Conservation (phyloP, 2,329 filamentous ascomycete species). For the Aspergillus puulaauensis region DNA sequence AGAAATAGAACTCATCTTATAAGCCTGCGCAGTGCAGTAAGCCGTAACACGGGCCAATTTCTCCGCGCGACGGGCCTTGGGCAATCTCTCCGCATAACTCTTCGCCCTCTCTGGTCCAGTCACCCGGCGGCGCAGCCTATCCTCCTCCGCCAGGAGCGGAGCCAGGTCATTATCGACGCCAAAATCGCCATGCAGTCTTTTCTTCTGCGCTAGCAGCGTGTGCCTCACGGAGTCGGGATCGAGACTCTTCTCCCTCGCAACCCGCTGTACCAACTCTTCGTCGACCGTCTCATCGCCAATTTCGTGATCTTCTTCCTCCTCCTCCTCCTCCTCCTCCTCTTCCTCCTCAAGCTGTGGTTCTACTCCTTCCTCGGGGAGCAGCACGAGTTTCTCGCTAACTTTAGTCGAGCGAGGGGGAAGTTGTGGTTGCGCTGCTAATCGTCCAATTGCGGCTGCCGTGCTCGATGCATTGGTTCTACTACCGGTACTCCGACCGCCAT, state of each 20-base stretch:
- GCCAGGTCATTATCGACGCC: conserved; percentile 55
- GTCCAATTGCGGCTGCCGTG: conserved; percentile 56
- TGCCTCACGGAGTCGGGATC: conserved; percentile 35
- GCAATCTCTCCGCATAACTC: conserved; percentile 89
- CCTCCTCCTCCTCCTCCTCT: conserved; percentile 25
- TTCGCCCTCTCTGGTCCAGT: conserved; percentile 62
- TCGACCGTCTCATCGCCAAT: conserved; percentile 28
- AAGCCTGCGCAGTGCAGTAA: conserved; percentile 93
- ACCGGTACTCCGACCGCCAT: conserved; percentile 27
- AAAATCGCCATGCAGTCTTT: conserved; percentile 51
- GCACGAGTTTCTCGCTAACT: conserved; percentile 93
- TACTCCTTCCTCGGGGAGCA: conserved; percentile 68
- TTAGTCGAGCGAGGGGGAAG: conserved; percentile 88
- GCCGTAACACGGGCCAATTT: conserved; percentile 89
- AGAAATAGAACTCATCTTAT: conserved; percentile 84
- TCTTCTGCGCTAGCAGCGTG: conserved; percentile 32
- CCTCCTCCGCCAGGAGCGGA: conserved; percentile 57
- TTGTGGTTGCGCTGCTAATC: conserved; percentile 55
- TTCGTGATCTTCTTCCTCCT: conserved; percentile 28
- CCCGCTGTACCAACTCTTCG: conserved; percentile 35
- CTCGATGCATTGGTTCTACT: conserved; percentile 41
- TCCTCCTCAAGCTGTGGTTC: conserved; percentile 10
- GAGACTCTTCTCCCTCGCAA: conserved; percentile 32
- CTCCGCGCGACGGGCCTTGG: conserved; percentile 82
- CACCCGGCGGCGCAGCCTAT: conserved; percentile 57